Base-by-base conservation (phyloP, 148 eudicot genomes). In the Rhododendron griersonianum region DNA sequence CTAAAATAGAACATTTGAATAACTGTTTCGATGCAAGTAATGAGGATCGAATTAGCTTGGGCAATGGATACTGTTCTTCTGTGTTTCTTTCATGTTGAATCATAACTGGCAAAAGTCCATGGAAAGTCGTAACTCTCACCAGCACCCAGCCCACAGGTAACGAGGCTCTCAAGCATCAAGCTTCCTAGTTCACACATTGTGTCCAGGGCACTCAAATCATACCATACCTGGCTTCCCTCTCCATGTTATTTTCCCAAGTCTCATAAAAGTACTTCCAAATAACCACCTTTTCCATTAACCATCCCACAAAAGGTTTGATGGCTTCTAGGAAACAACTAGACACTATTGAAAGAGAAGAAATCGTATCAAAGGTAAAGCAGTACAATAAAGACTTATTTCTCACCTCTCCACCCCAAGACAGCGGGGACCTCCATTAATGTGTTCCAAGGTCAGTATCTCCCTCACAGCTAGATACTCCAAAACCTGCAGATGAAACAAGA, bases 341-440 rank as follows among this genome's bases (percentile, higher is more conserved):
- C 1, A 11, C 21, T 30, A 44, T 28, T 33, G 5, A 35, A 81
- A 81, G 45, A 61, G 53, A 82, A 39, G 19, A 39, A 82, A 82
- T 82, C 33, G 41, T 39, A 37, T 61, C 19, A 25, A 47, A 37
- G 11, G 44, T 39, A 13, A 78, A 69, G 71, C 44, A 81, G 28
- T 69, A n/a, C 8, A 48, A 53, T 47, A 61, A 77, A 73, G 14
- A 37, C 11, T 67, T 82, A 50, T 15, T 81, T 78, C 91, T 86
- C 14, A 95, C 99, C 99, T 96, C 91, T 96, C 95, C 84, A 95
- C 95, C 84, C 98, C 99, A 79, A 91, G 91, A 87, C 92, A 86
- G 82, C 89, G 89, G 30, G 98, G 93, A 83, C 94, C 98, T 63
- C 87, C 91, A 86, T 89, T 92, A 21, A 96, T 94, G 80, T 91